A percentile compares a stretch with the other conserved stretches of the same genome.
These are phyloP conservation scores for Hirsutella rhossiliensis DNA, from an alignment of 2,329 filamentous ascomycete genomes.

Conservation along the genomic window DNA sequence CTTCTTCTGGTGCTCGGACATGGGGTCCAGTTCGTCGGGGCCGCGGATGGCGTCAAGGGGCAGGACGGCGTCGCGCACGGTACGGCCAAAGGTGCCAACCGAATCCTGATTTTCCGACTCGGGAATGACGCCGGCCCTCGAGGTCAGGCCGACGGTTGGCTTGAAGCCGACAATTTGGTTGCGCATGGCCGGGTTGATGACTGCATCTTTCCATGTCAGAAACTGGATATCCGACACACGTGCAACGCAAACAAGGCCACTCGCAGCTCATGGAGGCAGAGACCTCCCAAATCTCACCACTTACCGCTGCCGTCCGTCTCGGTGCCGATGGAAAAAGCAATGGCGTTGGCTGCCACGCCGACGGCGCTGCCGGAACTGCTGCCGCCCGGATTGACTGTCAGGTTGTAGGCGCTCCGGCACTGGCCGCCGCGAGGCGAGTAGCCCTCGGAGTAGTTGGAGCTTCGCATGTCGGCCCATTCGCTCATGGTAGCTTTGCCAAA, in stretches of 20 bases:
- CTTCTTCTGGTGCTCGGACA: slow-evolving; percentile 45
- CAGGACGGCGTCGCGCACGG: slow-evolving; percentile 55
- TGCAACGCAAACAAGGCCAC: too few species aligned
- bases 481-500: slow-evolving; percentile 59
- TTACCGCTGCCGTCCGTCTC: slow-evolving; percentile 58
- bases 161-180: slow-evolving; percentile 64
- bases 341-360: slow-evolving; percentile 50
- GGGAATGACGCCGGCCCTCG: slow-evolving; percentile 50
- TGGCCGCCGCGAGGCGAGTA: slow-evolving; percentile 55
- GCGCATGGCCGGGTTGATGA: slow-evolving; percentile 60
- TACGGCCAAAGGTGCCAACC: slow-evolving; percentile 55
- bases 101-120: slow-evolving; percentile 57
- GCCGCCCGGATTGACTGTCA: slow-evolving; percentile 56
- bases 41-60: slow-evolving; percentile 59
- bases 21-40: slow-evolving; percentile 55
- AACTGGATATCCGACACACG: too few species aligned
- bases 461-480: slow-evolving; percentile 66
- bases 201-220: slow-evolving; percentile 10
- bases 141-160: slow-evolving; percentile 63
- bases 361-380: slow-evolving; percentile 55
- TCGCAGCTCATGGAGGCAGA: too few species aligned
- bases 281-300: slow-evolving; percentile 6
- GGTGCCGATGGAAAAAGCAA: slow-evolving; percentile 56
- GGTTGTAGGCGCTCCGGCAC: slow-evolving; percentile 53
- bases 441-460: slow-evolving; percentile 54